Evolutionary conservation across 352 stramenopile genomes (phyloP).

Genomic region (Pythium monospermum): DNA sequence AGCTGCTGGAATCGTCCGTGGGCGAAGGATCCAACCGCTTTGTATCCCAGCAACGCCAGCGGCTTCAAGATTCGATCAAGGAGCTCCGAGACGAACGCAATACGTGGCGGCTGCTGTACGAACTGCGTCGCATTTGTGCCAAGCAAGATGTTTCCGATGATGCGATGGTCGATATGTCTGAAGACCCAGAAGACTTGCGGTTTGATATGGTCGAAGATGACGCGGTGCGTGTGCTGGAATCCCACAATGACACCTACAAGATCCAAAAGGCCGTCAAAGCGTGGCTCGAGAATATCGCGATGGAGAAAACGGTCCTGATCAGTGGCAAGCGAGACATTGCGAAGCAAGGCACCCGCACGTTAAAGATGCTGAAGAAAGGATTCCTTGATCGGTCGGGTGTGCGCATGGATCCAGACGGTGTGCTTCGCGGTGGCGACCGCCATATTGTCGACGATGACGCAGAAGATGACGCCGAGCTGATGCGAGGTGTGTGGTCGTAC

Average conservation of each 20-base stretch:
- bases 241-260: conserved; percentile 54
- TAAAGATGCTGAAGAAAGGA: conserved; percentile 57
- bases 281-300: conserved; percentile 79
- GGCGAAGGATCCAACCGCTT: conserved; percentile 17
- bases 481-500: conserved; percentile 72
- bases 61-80: conserved; percentile 44
- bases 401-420: conserved; percentile 66
- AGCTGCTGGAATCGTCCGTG: conserved; percentile 39
- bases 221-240: conserved; percentile 55
- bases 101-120: conserved; percentile 75
- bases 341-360: conserved; percentile 44
- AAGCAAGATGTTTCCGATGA: conserved; percentile 31
- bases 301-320: conserved; percentile 57
- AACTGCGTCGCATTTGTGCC: conserved; percentile 62
- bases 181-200: conserved; percentile 36
- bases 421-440: conserved; percentile 57
- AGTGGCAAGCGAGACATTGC: conserved; percentile 47
- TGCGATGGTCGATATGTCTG: conserved; percentile 22
- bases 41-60: conserved; percentile 20
- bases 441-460: conserved; percentile 66
- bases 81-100: conserved; percentile 78
- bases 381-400: conserved; percentile 25
- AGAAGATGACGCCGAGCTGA: conserved; percentile 74
- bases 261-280: conserved; percentile 66
- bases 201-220: conserved; percentile 83